Conservation (phyloP, 2,329 filamentous ascomycete genomes). For the Pseudofabraea citricarpa region DNA sequence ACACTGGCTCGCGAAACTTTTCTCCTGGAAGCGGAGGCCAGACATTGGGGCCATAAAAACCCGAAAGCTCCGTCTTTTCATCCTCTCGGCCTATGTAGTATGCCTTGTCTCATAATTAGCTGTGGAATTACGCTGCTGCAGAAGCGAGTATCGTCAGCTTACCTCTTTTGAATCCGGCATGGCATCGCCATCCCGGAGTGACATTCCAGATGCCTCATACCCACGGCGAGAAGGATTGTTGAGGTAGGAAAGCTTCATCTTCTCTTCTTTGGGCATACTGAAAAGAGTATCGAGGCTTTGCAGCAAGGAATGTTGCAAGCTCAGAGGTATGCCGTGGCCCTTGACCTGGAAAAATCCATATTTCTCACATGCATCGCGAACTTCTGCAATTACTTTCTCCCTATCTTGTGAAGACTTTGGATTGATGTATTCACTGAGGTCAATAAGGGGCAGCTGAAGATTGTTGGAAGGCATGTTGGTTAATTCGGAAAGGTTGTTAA, state of each 20-base stretch:
- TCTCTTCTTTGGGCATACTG: slow-evolving; percentile 36
- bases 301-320: slow-evolving; percentile 33
- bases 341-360: slow-evolving; percentile 47
- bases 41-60: slow-evolving; percentile 30
- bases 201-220: slow-evolving; percentile 39
- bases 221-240: slow-evolving; percentile 35
- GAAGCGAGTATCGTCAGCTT: no score
- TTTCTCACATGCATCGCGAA: slow-evolving; percentile 35
- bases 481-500: not conserved
- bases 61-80: slow-evolving; percentile 8
- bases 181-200: slow-evolving; percentile 36
- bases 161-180: slow-evolving; percentile 38
- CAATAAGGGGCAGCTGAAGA: not conserved
- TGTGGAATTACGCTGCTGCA: no score
- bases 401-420: not conserved
- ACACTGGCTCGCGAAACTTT: slow-evolving; percentile 30
- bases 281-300: slow-evolving; percentile 38
- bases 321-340: slow-evolving; percentile 35
- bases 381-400: slow-evolving; percentile 24
- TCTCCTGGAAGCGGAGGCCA: slow-evolving; percentile 33
- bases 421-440: not conserved
- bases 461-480: not conserved
- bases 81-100: slow-evolving; percentile 34
- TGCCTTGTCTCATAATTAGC: slow-evolving; percentile 15
- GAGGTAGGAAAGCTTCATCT: slow-evolving; percentile 32